Evolutionary conservation across 495 filamentous ascomycete genomes (phyloP), one percentile per base, ranked within the genome.

Genomic region (Lasiosphaeris hirsuta): DNA sequence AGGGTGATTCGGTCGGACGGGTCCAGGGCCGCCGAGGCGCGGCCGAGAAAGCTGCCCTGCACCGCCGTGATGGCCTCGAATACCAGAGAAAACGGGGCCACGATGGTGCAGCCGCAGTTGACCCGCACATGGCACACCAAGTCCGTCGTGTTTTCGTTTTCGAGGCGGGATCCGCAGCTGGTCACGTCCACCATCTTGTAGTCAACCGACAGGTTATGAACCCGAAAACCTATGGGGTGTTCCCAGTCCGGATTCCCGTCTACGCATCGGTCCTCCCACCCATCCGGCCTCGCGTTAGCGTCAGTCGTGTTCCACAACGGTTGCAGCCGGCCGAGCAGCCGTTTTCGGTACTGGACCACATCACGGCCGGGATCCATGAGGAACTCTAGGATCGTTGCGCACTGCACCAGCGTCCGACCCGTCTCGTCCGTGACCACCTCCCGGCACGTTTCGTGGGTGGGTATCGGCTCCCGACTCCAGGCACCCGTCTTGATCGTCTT

Each of bases 31-130:
- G 38, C 62, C 1, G 47, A 38, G 4, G 15, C 39, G 30, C 36
- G 56, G 44, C 64, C 64, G 23, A 67, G 62, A 5, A 46, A 63
- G 49, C 56, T 61, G 0, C 53, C 59, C 1, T 59, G 8, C 18
- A 67, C 56, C 7, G 62, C 50, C 13, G 52, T 60, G 9, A 67
- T 57, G 30, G 62, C 64, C 48, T 59, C 57, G 34, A 67, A 58
- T n/a, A 67, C 59, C 1, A 67, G 35, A 13, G 57, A 56, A 36
- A 59, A 67, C 6, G 64, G 64, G 7, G 51, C 64, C 5, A 33
- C 43, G 38, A 67, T 59, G 33, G 38, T 56, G 35, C 64, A 67
- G 7, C 64, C 64, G 52, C 64, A 67, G 17, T 60, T 61, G 10
- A 62, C 51, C 11, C 41, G 34, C 3, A 64, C 38, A 35, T 59